Evolutionary conservation across 768 basidiomycete genomes (phyloP), one percentile per base, ranked within the genome.

Genomic region (Mrakia blollopis): DNA sequence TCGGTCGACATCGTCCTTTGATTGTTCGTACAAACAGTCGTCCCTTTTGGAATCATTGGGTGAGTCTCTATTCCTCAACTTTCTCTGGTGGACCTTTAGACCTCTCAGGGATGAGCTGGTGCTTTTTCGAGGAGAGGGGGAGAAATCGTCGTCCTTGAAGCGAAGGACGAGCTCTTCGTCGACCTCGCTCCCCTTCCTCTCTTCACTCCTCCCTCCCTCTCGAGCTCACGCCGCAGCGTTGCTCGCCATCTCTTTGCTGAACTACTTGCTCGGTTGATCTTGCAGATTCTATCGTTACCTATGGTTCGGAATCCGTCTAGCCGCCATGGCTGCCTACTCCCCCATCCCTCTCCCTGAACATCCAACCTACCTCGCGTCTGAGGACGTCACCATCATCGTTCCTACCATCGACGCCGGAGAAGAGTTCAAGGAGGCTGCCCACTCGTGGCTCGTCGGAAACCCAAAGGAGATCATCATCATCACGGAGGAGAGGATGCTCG

Each of bases 381-480:
- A 97, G 82, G 94, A 97, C 86, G 94, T 97, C 80, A 97, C 94
- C 60, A 95, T 96, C 82, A 93, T 97, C 78, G 94, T 96, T 3
- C 94, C 94, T 54, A 96, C 93, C 78, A 95, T 97, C 81, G 94
- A 97, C 83, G 93, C 94, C 3, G 94, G 94, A 70, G 93, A 94
- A 84, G 93, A 94, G 84, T 94, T 95, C 87, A 92, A 93, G 85
- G 91, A 93, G 83, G 93, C 93, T 57, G 94, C 94, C 47, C 88
- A 91, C 85, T 91, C 89, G 81, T 96, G 93, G 94, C 91, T 97
- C 79, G 90, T 89, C 80, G 92, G 93, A 80, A 90, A 92, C 80
- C 94, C 94, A 23, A 94, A 93, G 83, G 93, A 90, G 82, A 89
- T 90, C 81, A 83, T 90, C 83, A 89, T 89, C 82, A 87, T 90